A percentile compares a stretch with the other conserved stretches of the same genome.
These are phyloP conservation scores for Pleodorina starrii DNA, from an alignment of 139 green algal genomes.

Conservation along the genomic window DNA sequence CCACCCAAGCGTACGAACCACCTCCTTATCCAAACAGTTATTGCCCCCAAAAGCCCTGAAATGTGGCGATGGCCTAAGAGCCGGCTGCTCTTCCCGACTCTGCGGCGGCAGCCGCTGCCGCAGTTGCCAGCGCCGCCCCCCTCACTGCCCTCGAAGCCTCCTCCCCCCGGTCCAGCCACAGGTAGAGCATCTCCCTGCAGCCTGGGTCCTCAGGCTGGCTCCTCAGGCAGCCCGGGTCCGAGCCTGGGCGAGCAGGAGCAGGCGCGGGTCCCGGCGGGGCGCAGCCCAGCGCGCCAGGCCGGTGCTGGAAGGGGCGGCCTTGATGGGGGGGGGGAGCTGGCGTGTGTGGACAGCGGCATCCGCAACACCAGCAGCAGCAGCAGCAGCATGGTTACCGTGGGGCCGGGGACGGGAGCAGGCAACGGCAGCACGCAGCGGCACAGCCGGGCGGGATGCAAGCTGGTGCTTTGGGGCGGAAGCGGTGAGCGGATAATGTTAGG, in stretches of 20 bases:
- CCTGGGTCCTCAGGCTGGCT: too few species aligned
- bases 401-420: neutral
- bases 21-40: too few species aligned
- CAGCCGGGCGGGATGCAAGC: conserved; percentile 37
- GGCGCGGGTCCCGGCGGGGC: too few species aligned
- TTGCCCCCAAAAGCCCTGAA: too few species aligned
- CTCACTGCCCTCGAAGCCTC: neutral
- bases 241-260: neutral
- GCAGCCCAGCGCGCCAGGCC: neutral
- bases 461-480: conserved; percentile 37
- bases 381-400: neutral
- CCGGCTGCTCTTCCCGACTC: neutral
- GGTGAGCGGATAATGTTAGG: neutral
- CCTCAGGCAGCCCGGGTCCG: neutral
- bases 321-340: too few species aligned
- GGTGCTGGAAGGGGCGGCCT: too few species aligned
- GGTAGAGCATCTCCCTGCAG: neutral
- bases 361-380: conserved; percentile 22
- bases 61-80: too few species aligned
- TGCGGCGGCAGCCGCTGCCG: neutral
- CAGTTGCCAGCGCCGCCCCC: neutral
- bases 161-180: neutral
- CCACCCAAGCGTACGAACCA: too few species aligned
- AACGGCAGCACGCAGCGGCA: neutral
- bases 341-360: neutral